These are phyloP conservation scores for Rhizophagus clarus DNA, from an alignment of 192 early-diverging fungal genomes.

Conservation along the genomic window DNA sequence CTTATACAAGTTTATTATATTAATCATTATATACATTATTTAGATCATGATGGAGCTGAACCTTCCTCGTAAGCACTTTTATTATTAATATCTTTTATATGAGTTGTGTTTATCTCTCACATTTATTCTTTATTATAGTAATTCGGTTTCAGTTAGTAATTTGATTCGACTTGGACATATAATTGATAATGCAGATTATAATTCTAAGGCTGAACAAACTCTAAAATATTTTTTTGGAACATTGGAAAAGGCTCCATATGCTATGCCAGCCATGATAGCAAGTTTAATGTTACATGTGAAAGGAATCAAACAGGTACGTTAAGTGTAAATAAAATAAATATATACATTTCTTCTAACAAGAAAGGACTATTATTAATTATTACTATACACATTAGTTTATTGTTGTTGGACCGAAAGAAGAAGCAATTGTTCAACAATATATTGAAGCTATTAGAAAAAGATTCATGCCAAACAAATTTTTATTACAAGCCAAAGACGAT, in stretches of 20 bases:
- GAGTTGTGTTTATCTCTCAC: background rate
- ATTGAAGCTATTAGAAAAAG: constrained; percentile 30
- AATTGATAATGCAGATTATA: constrained; percentile 36
- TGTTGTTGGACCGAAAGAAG: constrained; percentile 26
- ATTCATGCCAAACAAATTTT: constrained; percentile 48
- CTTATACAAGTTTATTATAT: background rate
- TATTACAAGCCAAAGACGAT: constrained; percentile 28
- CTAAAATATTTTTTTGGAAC: constrained; percentile 33
- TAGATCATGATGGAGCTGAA: constrained; percentile 69
- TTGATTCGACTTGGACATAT: constrained; percentile 53
- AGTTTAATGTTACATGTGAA: constrained; percentile 37
- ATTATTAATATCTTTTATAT: too few species aligned
- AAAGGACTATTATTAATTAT: background rate
- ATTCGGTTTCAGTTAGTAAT: constrained; percentile 57
- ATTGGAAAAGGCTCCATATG: constrained; percentile 40
- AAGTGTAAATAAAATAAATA: background rate
- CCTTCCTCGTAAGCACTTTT: constrained; percentile 47
- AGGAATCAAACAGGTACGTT: constrained; percentile 49
- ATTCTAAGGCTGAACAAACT: constrained; percentile 38
- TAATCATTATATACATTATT: background rate
- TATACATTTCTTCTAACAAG: background rate
- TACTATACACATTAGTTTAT: constrained; percentile 35
- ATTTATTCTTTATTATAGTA: constrained; percentile 32
- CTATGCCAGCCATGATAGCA: constrained; percentile 48
- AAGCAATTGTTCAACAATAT: constrained; percentile 35